phyloP scores from a whole-genome alignment of 768 basidiomycete genomes.

The Tulasnella sp. region DNA sequence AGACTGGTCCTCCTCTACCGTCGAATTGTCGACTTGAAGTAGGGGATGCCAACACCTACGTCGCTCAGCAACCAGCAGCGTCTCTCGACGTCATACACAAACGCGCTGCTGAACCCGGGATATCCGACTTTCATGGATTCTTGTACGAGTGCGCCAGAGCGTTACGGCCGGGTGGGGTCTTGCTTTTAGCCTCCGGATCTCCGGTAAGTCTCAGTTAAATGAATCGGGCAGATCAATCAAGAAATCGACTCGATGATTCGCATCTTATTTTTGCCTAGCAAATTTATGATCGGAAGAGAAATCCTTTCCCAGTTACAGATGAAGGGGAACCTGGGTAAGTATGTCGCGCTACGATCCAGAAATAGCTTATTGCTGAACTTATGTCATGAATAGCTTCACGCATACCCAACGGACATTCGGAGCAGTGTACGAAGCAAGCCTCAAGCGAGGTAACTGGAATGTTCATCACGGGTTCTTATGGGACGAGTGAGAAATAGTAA shows the following conservation, averaged over 20 bases:
- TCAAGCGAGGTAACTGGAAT: neutral
- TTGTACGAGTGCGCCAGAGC: conserved; percentile 13
- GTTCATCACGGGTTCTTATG: neutral
- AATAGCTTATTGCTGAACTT: neutral
- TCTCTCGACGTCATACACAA: conserved; percentile 14
- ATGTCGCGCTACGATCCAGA: too few species aligned
- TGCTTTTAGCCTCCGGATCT: conserved; percentile 6
- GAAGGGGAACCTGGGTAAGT: conserved; percentile 1
- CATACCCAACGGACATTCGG: neutral
- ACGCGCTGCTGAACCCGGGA: conserved; percentile 10
- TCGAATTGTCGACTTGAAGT: neutral
- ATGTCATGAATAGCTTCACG: neutral
- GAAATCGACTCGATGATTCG: neutral
- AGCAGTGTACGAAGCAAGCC: neutral
- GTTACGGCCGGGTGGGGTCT: conserved; percentile 13
- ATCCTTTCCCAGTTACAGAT: neutral
- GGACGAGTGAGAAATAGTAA: conserved; percentile 1
- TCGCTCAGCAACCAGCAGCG: neutral
- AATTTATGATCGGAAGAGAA: neutral
- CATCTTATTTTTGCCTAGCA: neutral
- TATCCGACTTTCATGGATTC: conserved; percentile 8
- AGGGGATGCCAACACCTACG: neutral
- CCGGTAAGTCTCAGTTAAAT: neutral
- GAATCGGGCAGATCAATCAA: neutral
- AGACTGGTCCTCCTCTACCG: neutral